Evolutionary conservation across 192 early-diverging fungal genomes (phyloP).

Genomic region (Fimicolochytrium jonesii): DNA sequence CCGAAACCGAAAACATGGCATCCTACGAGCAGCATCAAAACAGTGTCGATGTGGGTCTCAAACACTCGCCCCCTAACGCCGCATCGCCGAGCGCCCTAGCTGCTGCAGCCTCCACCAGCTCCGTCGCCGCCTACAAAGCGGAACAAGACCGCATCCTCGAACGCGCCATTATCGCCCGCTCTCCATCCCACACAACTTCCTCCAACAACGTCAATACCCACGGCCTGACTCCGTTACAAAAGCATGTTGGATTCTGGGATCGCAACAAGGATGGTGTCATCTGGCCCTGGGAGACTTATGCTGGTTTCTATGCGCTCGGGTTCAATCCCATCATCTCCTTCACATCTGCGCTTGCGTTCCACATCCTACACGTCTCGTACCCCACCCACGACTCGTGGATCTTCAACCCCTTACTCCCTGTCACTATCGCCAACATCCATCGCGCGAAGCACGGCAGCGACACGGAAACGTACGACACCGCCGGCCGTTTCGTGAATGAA

Average conservation of each 20-base stretch:
- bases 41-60: no score
- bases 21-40: no score
- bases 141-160: background rate
- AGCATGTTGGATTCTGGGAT: conserved; percentile 51
- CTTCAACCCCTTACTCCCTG: conserved; percentile 42
- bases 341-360: conserved; percentile 26
- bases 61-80: no score
- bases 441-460: conserved; percentile 48
- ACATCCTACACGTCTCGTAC: conserved; percentile 29
- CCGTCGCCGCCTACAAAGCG: background rate
- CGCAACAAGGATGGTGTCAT: conserved; percentile 40
- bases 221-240: conserved; percentile 30
- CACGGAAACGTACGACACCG: conserved; percentile 37
- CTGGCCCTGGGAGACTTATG: conserved; percentile 27
- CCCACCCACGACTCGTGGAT: conserved; percentile 30
- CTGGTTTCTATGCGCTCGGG: conserved; percentile 33
- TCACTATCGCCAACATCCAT: conserved; percentile 35
- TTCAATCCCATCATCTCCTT: conserved; percentile 34
- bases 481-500: conserved; percentile 10
- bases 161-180: no score
- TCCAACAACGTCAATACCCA: background rate
- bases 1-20: no score
- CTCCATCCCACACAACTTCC: background rate
- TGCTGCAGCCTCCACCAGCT: no score
- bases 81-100: no score